Base-by-base conservation (phyloP, 345 rosid species). In the Salix viminalis region DNA sequence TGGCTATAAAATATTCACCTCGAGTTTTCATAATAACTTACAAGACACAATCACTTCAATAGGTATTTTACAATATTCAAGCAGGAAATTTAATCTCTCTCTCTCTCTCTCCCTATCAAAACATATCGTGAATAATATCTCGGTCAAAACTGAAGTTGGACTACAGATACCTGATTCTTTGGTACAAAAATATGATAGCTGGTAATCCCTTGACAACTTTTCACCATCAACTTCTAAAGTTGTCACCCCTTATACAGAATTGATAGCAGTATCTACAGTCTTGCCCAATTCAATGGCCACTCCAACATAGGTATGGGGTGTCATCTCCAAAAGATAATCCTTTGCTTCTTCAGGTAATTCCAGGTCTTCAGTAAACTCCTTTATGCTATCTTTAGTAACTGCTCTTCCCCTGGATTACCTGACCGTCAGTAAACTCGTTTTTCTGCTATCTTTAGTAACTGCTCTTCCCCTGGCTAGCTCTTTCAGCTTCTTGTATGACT, bases 401-500 rank as follows among this genome's bases (percentile, higher is more conserved):
- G 89, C 87, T 84, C 90, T 91, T 82, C 98, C 99, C 84, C 97
- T 88, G 50, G 97, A 36, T 36, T 36, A 36, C 97, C 84, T 91
- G 82, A 61, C 90, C 79, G 82, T 83, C 80, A 56, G 91, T 89
- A 79, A 94, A 92, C 65, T 87, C 88, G 77, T 84, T 86, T 60
- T 86, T 60, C 92, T 89, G 70, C 91, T 90, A 76, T 90, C 94
- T 85, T 81, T 86, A 39, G 87, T 88, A 77, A 95, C 96, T 26
- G 89, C 87, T 84, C 90, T 91, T 82, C 98, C 99, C 84, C 97
- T 88, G 50, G 97, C 94, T 73, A 94, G 85, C 83, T 89, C 97
- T 86, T 96, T 92, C 46, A 96, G 88, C 85, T 92, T 96, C 90
- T 96, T 97, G 15, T 92, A 92, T 10, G 98, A 97, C 88, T 92